A percentile compares a stretch with the other conserved stretches of the same genome.
phyloP scores from a whole-genome alignment of 805 yeast genomes.

The Teunomyces aglyptinius region DNA sequence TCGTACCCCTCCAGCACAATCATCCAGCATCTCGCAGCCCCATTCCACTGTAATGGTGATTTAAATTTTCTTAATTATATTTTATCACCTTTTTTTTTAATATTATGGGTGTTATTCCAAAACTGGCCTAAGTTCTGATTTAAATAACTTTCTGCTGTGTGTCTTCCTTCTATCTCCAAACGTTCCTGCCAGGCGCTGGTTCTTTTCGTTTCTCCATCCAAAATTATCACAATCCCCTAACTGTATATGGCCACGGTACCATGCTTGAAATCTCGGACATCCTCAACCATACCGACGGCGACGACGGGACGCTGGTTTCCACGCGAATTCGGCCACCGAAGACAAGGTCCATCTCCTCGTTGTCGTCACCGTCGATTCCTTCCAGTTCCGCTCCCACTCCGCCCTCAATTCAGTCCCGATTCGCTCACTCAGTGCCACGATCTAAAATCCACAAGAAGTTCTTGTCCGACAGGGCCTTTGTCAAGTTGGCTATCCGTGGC shows the following conservation, averaged over 20 bases:
- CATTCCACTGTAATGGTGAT: not conserved
- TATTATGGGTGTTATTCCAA: conserved; percentile 3
- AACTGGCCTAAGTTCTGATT: not conserved
- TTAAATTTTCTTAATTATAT: conserved; percentile 2
- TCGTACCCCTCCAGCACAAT: not conserved
- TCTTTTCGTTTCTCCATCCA: not conserved
- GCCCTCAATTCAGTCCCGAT: not conserved
- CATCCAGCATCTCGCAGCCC: not conserved
- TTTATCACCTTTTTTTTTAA: not conserved
- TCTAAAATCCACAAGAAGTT: conserved; percentile 13
- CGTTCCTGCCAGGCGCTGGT: not conserved
- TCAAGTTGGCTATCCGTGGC: conserved; percentile 29
- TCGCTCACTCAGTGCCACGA: conserved; percentile 7
- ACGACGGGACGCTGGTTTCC: not conserved
- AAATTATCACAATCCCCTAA: not conserved
- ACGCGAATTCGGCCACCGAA: not conserved
- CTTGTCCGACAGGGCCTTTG: conserved; percentile 9
- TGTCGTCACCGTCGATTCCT: conserved; percentile 3
- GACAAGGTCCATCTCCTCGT: conserved; percentile 4
- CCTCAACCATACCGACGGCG: conserved; percentile 13
- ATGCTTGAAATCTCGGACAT: conserved; percentile 20
- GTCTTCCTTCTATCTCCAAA: not conserved
- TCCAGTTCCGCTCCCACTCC: not conserved
- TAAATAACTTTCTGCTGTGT: conserved; percentile 1
- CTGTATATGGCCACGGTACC: not conserved